Conservation (phyloP, 305 asterid genomes). For the Rubia peregrina region DNA sequence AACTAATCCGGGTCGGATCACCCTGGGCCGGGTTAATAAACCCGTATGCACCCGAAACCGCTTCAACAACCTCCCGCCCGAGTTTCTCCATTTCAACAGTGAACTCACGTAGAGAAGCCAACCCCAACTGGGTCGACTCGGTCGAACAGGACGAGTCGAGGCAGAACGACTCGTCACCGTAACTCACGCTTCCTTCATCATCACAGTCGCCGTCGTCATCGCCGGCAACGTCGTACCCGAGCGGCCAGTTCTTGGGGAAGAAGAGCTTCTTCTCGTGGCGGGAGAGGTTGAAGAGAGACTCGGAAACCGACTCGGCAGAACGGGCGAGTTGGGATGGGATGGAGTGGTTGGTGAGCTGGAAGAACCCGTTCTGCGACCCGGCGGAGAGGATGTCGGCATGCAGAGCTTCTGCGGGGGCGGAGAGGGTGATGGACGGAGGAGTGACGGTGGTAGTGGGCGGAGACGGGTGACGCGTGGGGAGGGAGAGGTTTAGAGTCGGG, state of each 20-base stretch:
- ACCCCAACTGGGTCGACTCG: constrained; percentile 30
- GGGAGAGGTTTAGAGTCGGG: constrained; percentile 45
- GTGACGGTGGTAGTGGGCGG: constrained; percentile 19
- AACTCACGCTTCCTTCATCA: constrained; percentile 16
- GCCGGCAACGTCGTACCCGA: constrained; percentile 39
- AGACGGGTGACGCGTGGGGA: constrained; percentile 27
- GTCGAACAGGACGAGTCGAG: constrained; percentile 15
- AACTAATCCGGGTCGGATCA: constrained; percentile 25
- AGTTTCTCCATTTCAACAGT: constrained; percentile 43
- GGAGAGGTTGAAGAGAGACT: constrained; percentile 46
- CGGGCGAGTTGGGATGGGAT: constrained; percentile 35
- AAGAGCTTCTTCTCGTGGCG: constrained; percentile 24
- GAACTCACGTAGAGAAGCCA: constrained; percentile 38
- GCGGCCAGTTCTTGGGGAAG: constrained; percentile 61
- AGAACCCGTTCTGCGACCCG: constrained; percentile 49
- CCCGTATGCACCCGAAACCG: constrained; percentile 42
- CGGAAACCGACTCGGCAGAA: constrained; percentile 36
- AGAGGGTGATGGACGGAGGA: constrained; percentile 25
- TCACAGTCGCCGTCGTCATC: constrained; percentile 21
- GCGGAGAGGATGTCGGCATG: constrained; percentile 40
- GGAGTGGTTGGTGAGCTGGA: constrained; percentile 52
- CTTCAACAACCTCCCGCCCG: constrained; percentile 43
- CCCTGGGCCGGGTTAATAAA: constrained; percentile 39
- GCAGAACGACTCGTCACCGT: constrained; percentile 29
- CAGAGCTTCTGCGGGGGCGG: constrained; percentile 24